phyloP scores from a whole-genome alignment of 768 basidiomycete species.

The Lactarius sanguifluus region DNA sequence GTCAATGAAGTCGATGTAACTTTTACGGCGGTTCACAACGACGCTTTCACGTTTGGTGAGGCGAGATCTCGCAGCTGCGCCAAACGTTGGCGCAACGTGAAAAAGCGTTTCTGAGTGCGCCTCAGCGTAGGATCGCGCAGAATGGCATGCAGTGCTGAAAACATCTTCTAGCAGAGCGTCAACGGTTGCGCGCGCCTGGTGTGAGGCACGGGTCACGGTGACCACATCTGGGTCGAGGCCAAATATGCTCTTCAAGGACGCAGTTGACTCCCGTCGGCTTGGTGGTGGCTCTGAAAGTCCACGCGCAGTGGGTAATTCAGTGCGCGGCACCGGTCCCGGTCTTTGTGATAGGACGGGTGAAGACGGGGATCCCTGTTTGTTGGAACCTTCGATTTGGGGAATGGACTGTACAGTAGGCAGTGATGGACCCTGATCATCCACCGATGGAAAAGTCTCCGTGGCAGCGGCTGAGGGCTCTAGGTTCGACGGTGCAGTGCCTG shows the following conservation, averaged over 20 bases:
- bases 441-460: constrained; percentile 20
- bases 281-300: constrained; percentile 23
- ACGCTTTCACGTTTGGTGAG: constrained; percentile 70
- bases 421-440: constrained; percentile 19
- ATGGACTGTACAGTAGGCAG: constrained; percentile 38
- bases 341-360: constrained; percentile 12
- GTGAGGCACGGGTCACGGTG: constrained; percentile 66
- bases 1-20: constrained; percentile 36
- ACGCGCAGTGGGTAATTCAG: constrained; percentile 10
- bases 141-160: constrained; percentile 68
- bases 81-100: constrained; percentile 57
- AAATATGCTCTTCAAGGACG: constrained; percentile 62
- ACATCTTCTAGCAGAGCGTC: constrained; percentile 82
- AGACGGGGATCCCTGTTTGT: constrained; percentile 12
- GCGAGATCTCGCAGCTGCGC: constrained; percentile 54
- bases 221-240: constrained; percentile 55
- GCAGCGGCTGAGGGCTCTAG: constrained; percentile 40
- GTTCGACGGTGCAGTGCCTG: constrained; percentile 61
- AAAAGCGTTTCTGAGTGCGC: constrained; percentile 65
- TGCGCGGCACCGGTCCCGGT: constrained; percentile 7
- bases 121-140: constrained; percentile 64
- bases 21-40: constrained; percentile 59
- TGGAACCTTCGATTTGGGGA: constrained; percentile 33
- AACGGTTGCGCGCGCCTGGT: constrained; percentile 63
- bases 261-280: constrained; percentile 57